Conservation (phyloP, 129 eudicot genomes). For the Flaveria ramosissima region DNA sequence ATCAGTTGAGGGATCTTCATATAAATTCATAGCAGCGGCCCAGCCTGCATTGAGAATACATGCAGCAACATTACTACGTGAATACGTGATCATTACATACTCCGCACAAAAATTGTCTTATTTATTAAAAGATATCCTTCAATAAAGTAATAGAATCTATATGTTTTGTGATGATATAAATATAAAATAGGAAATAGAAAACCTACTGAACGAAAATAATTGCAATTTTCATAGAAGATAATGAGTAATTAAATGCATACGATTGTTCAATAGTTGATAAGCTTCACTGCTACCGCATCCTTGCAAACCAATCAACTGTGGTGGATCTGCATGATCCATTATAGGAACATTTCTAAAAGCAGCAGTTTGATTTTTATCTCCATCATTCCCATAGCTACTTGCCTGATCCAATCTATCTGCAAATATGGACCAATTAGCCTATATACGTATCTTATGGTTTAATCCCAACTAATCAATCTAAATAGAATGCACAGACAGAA, state of each 20-base stretch:
- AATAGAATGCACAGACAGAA: no score
- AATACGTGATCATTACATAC: neutral
- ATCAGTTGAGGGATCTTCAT: slow-evolving; percentile 71
- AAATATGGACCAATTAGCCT: slow-evolving; percentile 28
- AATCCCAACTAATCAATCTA: neutral
- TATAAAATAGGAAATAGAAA: neutral
- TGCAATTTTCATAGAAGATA: slow-evolving; percentile 4
- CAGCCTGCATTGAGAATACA: slow-evolving; percentile 56
- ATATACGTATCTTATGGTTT: neutral
- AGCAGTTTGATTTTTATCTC: slow-evolving; percentile 53
- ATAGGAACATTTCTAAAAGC: slow-evolving; percentile 39
- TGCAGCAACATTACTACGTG: neutral
- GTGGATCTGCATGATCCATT: slow-evolving; percentile 54
- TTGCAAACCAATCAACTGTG: slow-evolving; percentile 58
- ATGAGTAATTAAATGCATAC: slow-evolving; percentile 43
- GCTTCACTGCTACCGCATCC: slow-evolving; percentile 87
- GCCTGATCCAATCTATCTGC: slow-evolving; percentile 72
- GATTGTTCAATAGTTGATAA: slow-evolving; percentile 69
- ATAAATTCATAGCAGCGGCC: slow-evolving; percentile 76
- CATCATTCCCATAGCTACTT: slow-evolving; percentile 54
- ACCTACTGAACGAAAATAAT: neutral
- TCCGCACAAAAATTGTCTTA: neutral
- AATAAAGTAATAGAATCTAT: neutral
- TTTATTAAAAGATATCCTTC: neutral
- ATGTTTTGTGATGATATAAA: neutral